Conservation (phyloP, 192 early-diverging fungal genomes). For the Obelidium mucronatum region DNA sequence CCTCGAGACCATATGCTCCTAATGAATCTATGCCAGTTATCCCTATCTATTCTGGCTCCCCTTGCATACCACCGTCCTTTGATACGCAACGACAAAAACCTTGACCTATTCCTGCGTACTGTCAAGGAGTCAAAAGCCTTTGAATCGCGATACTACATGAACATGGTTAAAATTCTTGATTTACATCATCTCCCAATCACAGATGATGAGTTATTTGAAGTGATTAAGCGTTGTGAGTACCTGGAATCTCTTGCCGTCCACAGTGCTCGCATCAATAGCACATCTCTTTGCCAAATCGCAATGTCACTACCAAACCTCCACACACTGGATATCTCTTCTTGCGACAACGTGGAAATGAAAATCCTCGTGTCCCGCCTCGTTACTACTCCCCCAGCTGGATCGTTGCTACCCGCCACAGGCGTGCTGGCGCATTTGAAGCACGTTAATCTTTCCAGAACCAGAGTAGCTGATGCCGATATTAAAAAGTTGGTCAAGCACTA, state of each 20-base stretch:
- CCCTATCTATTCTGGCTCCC: no score
- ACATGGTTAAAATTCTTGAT: not conserved
- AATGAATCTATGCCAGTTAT: no score
- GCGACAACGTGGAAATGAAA: no score
- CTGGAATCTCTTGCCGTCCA: not conserved
- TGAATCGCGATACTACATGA: not conserved
- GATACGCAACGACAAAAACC: not conserved
- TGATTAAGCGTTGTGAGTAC: not conserved
- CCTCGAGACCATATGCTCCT: no score
- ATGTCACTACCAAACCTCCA: no score
- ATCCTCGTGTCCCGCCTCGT: no score
- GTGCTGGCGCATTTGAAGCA: no score
- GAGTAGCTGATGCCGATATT: constrained; percentile 7
- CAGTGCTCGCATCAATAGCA: not conserved
- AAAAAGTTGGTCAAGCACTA: not conserved
- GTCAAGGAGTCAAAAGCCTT: not conserved
- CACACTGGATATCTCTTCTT: no score
- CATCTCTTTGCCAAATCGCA: no score
- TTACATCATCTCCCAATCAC: not conserved
- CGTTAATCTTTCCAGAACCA: constrained; percentile 11
- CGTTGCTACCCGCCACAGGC: no score
- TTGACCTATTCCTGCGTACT: not conserved
- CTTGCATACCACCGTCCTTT: no score
- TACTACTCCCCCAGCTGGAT: no score
- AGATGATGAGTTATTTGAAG: constrained; percentile 22